phyloP scores from a whole-genome alignment of 495 filamentous ascomycete species.

The Margaritispora aquatica region DNA sequence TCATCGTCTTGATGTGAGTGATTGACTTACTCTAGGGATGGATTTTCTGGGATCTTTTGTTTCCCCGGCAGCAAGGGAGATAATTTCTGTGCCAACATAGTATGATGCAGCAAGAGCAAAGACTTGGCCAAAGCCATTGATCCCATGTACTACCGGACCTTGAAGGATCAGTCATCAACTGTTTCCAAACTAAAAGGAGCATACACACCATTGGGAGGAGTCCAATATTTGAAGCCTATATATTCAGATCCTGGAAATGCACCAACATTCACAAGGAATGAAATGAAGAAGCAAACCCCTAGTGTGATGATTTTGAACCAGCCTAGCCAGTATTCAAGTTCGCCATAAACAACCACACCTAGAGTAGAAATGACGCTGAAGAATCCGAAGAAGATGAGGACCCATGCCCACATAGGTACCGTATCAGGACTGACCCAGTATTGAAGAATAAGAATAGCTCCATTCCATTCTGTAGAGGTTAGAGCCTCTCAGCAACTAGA shows the following conservation, averaged over 20 bases:
- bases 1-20: slow-evolving; percentile 24
- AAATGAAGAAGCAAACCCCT: slow-evolving; percentile 37
- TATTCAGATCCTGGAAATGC: slow-evolving; percentile 25
- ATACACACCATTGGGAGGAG: slow-evolving; percentile 44
- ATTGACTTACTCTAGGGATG: slow-evolving; percentile 53
- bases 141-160: slow-evolving; percentile 50
- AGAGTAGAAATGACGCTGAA: slow-evolving; percentile 60
- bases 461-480: slow-evolving; percentile 23
- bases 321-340: slow-evolving; percentile 54
- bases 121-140: slow-evolving; percentile 50
- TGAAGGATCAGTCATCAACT: too few species aligned
- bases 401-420: slow-evolving; percentile 50
- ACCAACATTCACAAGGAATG: slow-evolving; percentile 25
- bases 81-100: slow-evolving; percentile 4
- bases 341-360: slow-evolving; percentile 58
- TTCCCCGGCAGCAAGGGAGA: slow-evolving; percentile 56
- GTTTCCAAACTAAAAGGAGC: too few species aligned
- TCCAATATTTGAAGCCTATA: slow-evolving; percentile 61
- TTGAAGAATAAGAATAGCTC: slow-evolving; percentile 63
- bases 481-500: background rate
- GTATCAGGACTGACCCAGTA: slow-evolving; percentile 53
- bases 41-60: slow-evolving; percentile 60
- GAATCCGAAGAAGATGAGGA: slow-evolving; percentile 63
- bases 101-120: slow-evolving; percentile 69
- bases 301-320: slow-evolving; percentile 63